A percentile compares a stretch with the other conserved stretches of the same genome.
Conservation (phyloP, 306 rosid genomes). For the Quercus ilex region DNA sequence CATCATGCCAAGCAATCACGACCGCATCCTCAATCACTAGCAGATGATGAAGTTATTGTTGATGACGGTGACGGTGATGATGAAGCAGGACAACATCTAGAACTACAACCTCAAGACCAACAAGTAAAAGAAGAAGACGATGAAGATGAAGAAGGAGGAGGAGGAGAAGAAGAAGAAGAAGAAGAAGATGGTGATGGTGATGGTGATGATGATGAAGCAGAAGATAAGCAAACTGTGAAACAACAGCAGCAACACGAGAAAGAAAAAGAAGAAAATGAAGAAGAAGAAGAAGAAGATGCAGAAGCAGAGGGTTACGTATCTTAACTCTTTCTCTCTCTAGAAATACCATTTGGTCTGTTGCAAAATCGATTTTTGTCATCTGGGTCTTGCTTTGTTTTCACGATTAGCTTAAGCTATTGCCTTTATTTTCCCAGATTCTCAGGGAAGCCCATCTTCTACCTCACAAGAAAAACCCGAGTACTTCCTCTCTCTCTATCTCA, state of each 20-base stretch:
- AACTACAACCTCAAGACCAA: slow-evolving; percentile 21
- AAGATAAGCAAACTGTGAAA: background rate
- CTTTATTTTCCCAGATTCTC: slow-evolving; percentile 61
- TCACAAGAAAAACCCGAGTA: slow-evolving; percentile 71
- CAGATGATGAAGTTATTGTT: slow-evolving; percentile 8
- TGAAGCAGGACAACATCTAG: slow-evolving; percentile 4
- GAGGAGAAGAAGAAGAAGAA: slow-evolving; percentile 1
- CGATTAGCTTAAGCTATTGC: slow-evolving; percentile 38
- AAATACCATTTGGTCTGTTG: background rate
- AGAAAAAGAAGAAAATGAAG: background rate
- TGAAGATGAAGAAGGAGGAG: slow-evolving; percentile 4
- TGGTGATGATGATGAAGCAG: slow-evolving; percentile 12
- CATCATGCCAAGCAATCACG: slow-evolving; percentile 60
- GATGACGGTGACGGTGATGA: slow-evolving; percentile 12
- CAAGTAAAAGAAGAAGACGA: background rate
- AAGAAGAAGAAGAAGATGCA: slow-evolving; percentile 28
- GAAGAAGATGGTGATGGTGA: background rate
- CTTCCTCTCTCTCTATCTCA: slow-evolving; percentile 23
- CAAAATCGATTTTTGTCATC: slow-evolving; percentile 26
- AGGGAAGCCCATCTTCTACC: slow-evolving; percentile 60
- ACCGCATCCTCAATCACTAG: slow-evolving; percentile 12
- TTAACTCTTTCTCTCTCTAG: background rate
- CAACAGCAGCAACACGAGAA: background rate
- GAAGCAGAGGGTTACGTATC: slow-evolving; percentile 54
- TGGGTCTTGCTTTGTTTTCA: slow-evolving; percentile 30